Base-by-base conservation (phyloP, 2,329 filamentous ascomycete genomes). In the Domatiomyces globalis region DNA sequence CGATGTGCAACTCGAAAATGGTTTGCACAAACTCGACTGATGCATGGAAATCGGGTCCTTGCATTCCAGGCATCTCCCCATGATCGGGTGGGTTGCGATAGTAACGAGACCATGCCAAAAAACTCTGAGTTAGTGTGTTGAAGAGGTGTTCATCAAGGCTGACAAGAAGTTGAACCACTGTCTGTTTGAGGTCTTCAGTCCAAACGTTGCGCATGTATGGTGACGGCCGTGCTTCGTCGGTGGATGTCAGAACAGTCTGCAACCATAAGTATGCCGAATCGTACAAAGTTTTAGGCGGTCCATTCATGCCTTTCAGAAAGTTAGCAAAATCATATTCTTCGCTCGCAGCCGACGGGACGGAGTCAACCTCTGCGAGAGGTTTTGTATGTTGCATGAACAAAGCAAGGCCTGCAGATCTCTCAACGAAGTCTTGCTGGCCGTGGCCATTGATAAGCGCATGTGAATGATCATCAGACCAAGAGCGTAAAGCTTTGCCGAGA, bases 1-100 rank as follows among this genome's bases (percentile, higher is more conserved):
- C 81, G 5, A 85, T 70, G 60, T 85, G 81, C 29, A 85, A 66
- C 63, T 85, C 82, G 57, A 81, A 83, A 2, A 85, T 66, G 2
- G 74, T 73, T 61, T 85, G 72, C 1, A 75, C 67, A 62, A 61
- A 49, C 39, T 58, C 57, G 19, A 54, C 53, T 2, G 20, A 8
- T 7, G 10, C 20, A 45, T 19, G 43, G 9, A 45, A 20, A n/a
- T 27, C 15, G 1, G 2, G 18, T 17, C 19, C 43, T 39, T 15
- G 10, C 4, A 15, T 39, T 39, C 33, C 33, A 39, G 33, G 33
- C 33, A 5, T 4, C 9, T 39, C 33, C 9, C 15, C 10, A 15
- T 47, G 42, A 2, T 22, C 46, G 17, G 47, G 29, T 17, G 18
- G 27, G 4, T 39, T 15, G 33, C 33, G 15, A 15, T 15, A 39